Conservation (phyloP, 352 stramenopile genomes). For the Pythium guiyangense region DNA sequence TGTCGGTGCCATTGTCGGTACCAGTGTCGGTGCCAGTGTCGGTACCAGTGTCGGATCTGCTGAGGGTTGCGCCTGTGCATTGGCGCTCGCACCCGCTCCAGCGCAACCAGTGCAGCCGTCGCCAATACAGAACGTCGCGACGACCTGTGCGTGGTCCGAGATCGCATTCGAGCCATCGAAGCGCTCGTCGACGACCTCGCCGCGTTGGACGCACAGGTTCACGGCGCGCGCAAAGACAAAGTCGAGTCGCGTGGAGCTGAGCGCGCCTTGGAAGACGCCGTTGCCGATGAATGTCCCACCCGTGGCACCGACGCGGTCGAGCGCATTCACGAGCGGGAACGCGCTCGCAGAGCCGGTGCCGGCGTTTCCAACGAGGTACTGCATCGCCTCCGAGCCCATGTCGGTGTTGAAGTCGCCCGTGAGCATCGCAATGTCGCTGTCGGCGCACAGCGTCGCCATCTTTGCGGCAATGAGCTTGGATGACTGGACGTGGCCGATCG, state of each 20-base stretch:
- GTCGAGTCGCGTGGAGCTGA: conserved; percentile 14
- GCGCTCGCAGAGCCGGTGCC: neutral
- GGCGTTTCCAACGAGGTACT: conserved; percentile 9
- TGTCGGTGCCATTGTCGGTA: neutral
- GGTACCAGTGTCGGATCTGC: conserved; percentile 2
- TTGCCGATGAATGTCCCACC: conserved; percentile 17
- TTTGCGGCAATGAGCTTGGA: no score
- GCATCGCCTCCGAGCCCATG: conserved; percentile 9
- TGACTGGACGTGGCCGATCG: no score
- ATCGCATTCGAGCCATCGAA: conserved; percentile 13
- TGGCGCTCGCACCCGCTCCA: neutral
- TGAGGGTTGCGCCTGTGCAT: neutral
- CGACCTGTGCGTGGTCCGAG: conserved; percentile 14
- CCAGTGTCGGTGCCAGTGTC: no score
- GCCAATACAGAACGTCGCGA: conserved; percentile 14
- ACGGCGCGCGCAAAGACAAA: no score
- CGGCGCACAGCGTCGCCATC: no score
- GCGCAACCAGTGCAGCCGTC: conserved; percentile 6
- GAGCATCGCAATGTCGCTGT: no score
- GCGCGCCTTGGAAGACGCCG: conserved; percentile 10
- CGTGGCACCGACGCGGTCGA: conserved; percentile 5
- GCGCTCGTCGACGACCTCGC: conserved; percentile 11
- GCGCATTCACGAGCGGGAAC: conserved; percentile 12
- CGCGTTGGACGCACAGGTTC: conserved; percentile 13
- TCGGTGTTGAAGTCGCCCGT: no score